These are phyloP conservation scores for Thermothielavioides terrestris DNA, from an alignment of 495 filamentous ascomycete genomes.

Conservation along the genomic window DNA sequence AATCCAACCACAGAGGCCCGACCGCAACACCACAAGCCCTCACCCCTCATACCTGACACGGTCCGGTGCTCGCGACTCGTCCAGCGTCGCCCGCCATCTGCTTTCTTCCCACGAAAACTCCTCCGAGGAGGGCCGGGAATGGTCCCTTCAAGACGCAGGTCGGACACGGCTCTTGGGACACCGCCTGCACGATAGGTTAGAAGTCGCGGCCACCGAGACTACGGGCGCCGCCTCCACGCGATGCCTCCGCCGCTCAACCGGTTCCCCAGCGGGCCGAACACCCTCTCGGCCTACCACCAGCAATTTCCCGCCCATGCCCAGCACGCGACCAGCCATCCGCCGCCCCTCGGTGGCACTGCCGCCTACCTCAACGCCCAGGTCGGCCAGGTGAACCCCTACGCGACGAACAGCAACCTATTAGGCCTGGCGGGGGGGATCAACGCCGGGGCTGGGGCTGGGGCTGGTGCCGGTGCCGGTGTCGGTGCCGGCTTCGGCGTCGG, in stretches of 20 bases:
- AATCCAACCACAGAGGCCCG: too few species aligned
- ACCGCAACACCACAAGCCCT: too few species aligned
- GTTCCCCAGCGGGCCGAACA: constrained; percentile 27
- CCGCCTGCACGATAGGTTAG: constrained; percentile 10
- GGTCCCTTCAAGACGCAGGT: constrained; percentile 9
- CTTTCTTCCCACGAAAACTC: neutral
- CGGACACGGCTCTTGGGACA: constrained; percentile 12
- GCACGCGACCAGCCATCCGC: constrained; percentile 35
- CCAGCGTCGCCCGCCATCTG: neutral
- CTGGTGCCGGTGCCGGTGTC: too few species aligned
- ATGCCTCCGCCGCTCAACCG: constrained; percentile 30
- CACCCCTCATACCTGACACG: neutral
- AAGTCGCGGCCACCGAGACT: neutral
- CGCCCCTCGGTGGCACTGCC: constrained; percentile 27
- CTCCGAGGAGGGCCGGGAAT: constrained; percentile 9
- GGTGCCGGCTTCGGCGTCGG: constrained; percentile 41
- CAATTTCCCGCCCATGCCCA: constrained; percentile 39
- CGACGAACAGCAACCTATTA: constrained; percentile 48
- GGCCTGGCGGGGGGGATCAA: constrained; percentile 47
- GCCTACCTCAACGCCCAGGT: constrained; percentile 48
- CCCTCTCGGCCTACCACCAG: constrained; percentile 39
- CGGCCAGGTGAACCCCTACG: constrained; percentile 61
- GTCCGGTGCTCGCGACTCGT: neutral
- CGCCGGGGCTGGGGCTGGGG: too few species aligned
- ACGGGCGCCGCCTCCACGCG: constrained; percentile 11